Evolutionary conservation across 2,329 filamentous ascomycete genomes (phyloP).

Genomic region (Colletotrichum costaricense): DNA sequence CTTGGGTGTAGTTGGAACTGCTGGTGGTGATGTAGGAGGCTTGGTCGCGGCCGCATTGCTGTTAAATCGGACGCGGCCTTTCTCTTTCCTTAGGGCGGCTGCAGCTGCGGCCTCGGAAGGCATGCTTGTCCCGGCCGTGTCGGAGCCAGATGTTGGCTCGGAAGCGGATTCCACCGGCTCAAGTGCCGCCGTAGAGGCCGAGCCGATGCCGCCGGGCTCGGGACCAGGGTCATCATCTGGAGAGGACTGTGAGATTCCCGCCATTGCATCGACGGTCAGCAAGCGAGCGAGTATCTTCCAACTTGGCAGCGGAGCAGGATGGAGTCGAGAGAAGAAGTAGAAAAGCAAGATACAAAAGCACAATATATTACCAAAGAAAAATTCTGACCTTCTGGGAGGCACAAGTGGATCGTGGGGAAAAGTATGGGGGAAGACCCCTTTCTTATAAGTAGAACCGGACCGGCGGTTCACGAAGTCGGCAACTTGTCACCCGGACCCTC

Average conservation of each 20-base stretch:
- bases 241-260: conserved; percentile 21
- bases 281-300: not conserved
- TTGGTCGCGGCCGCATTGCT: conserved; percentile 52
- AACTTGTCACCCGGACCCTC: conserved; percentile 13
- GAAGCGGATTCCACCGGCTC: conserved; percentile 10
- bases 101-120: conserved; percentile 33
- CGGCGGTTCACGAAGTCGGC: conserved; percentile 23
- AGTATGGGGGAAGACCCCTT: conserved; percentile 27
- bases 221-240: conserved; percentile 35
- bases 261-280: conserved; percentile 36
- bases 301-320: conserved; percentile 7
- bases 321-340: not conserved
- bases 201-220: conserved; percentile 16
- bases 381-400: conserved; percentile 12
- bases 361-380: conserved; percentile 13
- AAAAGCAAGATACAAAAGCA: not conserved
- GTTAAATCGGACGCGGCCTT: conserved; percentile 61
- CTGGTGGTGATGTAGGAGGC: conserved; percentile 38
- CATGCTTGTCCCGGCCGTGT: not conserved
- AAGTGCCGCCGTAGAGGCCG: conserved; percentile 9
- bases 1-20: conserved; percentile 20
- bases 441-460: conserved; percentile 32
- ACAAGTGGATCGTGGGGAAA: conserved; percentile 28
- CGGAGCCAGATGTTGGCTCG: not conserved
- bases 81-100: conserved; percentile 52